Conservation (phyloP, 2,329 filamentous ascomycete species). For the Leptographium radiaticola region DNA sequence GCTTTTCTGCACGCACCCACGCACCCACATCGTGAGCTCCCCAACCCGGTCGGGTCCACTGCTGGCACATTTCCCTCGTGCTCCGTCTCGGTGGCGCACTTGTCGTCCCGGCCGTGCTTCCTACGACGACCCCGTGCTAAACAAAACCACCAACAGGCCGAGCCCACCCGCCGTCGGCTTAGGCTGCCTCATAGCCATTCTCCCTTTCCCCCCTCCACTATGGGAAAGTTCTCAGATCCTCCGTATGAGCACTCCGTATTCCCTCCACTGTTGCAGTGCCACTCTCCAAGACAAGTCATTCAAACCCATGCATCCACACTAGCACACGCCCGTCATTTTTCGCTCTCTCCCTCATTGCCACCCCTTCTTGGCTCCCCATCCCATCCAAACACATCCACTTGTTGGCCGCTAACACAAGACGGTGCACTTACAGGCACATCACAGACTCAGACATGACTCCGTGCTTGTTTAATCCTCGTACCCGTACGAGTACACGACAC, state of each 20-base stretch:
- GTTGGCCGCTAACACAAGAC: not conserved
- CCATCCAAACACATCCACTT: not conserved
- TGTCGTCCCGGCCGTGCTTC: not conserved
- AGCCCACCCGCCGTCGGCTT: constrained; percentile 9
- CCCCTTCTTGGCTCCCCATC: not conserved
- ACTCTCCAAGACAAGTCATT: constrained; percentile 1
- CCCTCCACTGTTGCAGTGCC: not conserved
- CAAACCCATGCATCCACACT: constrained; percentile 5
- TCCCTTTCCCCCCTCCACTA: not conserved
- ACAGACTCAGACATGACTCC: constrained; percentile 18
- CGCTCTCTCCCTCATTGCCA: not conserved
- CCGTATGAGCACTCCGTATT: constrained; percentile 5
- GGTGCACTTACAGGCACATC: constrained; percentile 6
- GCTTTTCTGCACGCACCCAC: not conserved
- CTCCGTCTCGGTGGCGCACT: not conserved
- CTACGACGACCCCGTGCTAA: too few species aligned
- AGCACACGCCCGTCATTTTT: constrained; percentile 4
- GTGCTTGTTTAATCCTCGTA: constrained; percentile 10
- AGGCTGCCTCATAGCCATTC: not conserved
- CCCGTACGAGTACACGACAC: constrained; percentile 3
- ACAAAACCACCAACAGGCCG: constrained; percentile 4
- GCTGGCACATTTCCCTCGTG: constrained; percentile 3
- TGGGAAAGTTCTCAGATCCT: constrained; percentile 7
- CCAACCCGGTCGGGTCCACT: constrained; percentile 13
- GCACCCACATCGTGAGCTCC: constrained; percentile 4